phyloP scores from a whole-genome alignment of 2,329 filamentous ascomycete genomes.

The Leptodontidium sp. region DNA sequence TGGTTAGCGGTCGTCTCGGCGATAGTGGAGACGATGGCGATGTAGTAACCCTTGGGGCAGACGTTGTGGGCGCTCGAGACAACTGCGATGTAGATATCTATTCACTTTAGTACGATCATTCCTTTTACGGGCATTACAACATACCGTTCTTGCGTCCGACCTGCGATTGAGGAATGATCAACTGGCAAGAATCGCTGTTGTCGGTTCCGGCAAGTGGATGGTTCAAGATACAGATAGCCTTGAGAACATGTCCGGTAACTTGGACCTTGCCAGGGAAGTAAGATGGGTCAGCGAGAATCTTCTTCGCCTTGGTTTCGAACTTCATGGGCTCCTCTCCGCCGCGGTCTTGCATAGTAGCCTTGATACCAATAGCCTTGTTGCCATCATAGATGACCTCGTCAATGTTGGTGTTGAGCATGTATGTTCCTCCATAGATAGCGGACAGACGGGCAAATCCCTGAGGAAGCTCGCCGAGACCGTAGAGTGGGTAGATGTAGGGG shows the following conservation, averaged over 20 bases:
- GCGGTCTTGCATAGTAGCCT: conserved; percentile 93
- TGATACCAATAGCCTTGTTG: conserved; percentile 91
- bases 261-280: conserved; percentile 94
- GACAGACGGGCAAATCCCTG: conserved; percentile 97
- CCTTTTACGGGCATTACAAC: background rate
- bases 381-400: conserved; percentile 89
- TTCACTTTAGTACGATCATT: conserved; percentile 26
- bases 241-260: conserved; percentile 88
- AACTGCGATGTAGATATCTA: conserved; percentile 96
- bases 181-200: conserved; percentile 87
- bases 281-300: conserved; percentile 94
- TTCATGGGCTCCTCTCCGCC: conserved; percentile 79
- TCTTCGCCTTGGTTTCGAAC: conserved; percentile 95
- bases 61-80: conserved; percentile 97
- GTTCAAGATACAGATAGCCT: conserved; percentile 97
- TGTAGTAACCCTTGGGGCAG: conserved; percentile 98
- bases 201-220: conserved; percentile 92
- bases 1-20: conserved; percentile 92
- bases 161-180: conserved; percentile 98
- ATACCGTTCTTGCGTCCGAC: conserved; percentile 93
- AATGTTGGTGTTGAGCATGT: conserved; percentile 97
- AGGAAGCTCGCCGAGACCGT: conserved; percentile 95
- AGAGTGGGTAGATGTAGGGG: conserved; percentile 98
- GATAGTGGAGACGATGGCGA: conserved; percentile 97
- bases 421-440: conserved; percentile 98